Conservation (phyloP, 208 protist species). For the Angomonas ambiguus region DNA sequence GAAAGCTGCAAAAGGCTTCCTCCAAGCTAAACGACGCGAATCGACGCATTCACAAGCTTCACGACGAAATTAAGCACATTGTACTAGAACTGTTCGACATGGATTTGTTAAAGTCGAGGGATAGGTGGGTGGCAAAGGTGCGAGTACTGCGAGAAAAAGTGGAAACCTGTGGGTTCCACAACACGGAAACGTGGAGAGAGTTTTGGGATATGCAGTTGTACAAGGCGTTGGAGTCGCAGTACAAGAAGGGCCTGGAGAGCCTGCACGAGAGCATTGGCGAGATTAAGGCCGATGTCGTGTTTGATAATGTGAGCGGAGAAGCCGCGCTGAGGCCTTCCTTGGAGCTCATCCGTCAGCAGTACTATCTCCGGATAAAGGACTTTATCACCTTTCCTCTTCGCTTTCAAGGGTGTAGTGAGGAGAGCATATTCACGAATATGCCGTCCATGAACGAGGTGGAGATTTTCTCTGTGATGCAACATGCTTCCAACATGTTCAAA, state of each 20-base stretch:
- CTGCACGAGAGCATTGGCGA: slow-evolving; percentile 91
- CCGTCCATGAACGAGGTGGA: slow-evolving; percentile 81
- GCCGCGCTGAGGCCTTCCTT: slow-evolving; percentile 84
- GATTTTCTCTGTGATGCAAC: slow-evolving; percentile 90
- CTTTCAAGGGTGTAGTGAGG: slow-evolving; percentile 85
- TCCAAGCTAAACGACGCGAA: slow-evolving; percentile 90
- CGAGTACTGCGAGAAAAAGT: slow-evolving; percentile 87
- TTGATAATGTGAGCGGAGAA: slow-evolving; percentile 72
- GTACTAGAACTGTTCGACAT: slow-evolving; percentile 88
- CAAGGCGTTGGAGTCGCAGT: slow-evolving; percentile 96
- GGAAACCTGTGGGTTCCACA: slow-evolving; percentile 75
- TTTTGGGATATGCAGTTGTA: slow-evolving; percentile 98
- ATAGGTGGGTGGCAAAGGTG: slow-evolving; percentile 91
- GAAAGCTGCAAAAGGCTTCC: slow-evolving; percentile 73
- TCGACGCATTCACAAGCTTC: slow-evolving; percentile 89
- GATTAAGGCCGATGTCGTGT: slow-evolving; percentile 91
- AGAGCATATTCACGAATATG: slow-evolving; percentile 86
- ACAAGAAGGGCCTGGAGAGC: slow-evolving; percentile 89
- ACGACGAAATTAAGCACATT: slow-evolving; percentile 78
- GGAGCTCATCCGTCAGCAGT: slow-evolving; percentile 89
- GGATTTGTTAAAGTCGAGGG: slow-evolving; percentile 90
- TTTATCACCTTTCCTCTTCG: slow-evolving; percentile 93
- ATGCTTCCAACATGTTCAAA: slow-evolving; percentile 90
- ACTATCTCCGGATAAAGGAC: slow-evolving; percentile 93
- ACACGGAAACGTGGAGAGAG: slow-evolving; percentile 91